Evolutionary conservation across 2,329 filamentous ascomycete species (phyloP).

Genomic region (Penicillium sp.): DNA sequence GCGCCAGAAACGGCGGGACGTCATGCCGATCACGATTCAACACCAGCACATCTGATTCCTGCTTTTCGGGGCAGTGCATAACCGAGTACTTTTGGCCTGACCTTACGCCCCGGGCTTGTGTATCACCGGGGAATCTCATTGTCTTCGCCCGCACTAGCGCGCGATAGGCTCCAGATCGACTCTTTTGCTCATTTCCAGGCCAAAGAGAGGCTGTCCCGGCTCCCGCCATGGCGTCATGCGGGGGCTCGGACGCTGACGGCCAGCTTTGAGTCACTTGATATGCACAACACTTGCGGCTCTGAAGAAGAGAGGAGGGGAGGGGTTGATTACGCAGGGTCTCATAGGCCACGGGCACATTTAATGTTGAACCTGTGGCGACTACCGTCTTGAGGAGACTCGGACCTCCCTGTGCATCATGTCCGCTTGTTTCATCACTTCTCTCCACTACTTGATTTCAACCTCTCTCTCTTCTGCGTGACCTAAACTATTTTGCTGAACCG

Average conservation of each 20-base stretch:
- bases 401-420: not conserved
- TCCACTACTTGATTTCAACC: not conserved
- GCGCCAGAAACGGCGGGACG: constrained; percentile 1
- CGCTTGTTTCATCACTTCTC: not conserved
- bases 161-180: constrained; percentile 16
- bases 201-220: constrained; percentile 8
- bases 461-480: not conserved
- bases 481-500: not conserved
- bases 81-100: constrained; percentile 5
- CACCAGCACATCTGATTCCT: not conserved
- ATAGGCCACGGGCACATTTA: constrained; percentile 5
- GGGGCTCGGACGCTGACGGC: constrained; percentile 16
- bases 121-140: constrained; percentile 9
- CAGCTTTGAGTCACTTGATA: constrained; percentile 25
- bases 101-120: constrained; percentile 4
- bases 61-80: constrained; percentile 21
- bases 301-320: not conserved
- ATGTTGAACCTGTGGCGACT: constrained; percentile 5
- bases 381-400: not conserved
- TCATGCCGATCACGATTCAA: constrained; percentile 11
- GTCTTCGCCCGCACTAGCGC: constrained; percentile 8
- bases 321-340: not conserved
- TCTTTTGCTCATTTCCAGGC: constrained; percentile 13
- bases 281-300: constrained; percentile 24
- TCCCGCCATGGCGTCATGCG: constrained; percentile 23